phyloP scores from a whole-genome alignment of 345 rosid species.

The Dipteronia dyeriana region DNA sequence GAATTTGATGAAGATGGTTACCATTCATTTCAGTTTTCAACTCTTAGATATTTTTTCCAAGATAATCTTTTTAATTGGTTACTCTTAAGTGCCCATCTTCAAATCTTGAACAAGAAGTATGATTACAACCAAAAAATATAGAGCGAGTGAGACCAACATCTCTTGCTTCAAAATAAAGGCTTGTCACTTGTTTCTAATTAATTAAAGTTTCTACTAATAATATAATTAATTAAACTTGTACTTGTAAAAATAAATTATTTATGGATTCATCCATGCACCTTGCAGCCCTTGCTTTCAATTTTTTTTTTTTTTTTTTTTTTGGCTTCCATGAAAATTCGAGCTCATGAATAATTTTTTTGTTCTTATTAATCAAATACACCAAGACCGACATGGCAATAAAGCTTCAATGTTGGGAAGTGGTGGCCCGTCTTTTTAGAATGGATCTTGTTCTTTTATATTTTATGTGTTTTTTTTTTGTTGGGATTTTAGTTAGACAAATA shows the following conservation, averaged over 20 bases:
- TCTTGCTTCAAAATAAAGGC: constrained; percentile 55
- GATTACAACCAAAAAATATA: not conserved
- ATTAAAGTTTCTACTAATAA: constrained; percentile 2
- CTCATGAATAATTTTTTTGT: constrained; percentile 17
- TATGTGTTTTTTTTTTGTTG: constrained; percentile 4
- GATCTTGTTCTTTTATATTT: constrained; percentile 28
- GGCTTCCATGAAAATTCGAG: constrained; percentile 39
- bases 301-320: not conserved
- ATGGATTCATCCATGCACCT: not conserved
- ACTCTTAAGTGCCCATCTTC: not conserved
- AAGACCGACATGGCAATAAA: constrained; percentile 33
- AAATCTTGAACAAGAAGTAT: not conserved
- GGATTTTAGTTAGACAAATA: constrained; percentile 15
- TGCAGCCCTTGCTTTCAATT: no score
- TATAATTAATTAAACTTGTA: not conserved
- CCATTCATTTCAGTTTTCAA: no score
- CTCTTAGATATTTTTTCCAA: not conserved
- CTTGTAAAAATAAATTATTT: not conserved
- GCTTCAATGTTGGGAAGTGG: constrained; percentile 25
- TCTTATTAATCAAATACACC: constrained; percentile 4
- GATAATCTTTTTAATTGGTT: not conserved
- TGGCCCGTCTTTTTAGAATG: constrained; percentile 48
- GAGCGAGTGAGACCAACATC: constrained; percentile 41
- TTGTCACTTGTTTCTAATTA: constrained; percentile 21
- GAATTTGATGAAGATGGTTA: not conserved